Conservation (phyloP, 2,329 filamentous ascomycete species). For the Fusarium phyllophilum region DNA sequence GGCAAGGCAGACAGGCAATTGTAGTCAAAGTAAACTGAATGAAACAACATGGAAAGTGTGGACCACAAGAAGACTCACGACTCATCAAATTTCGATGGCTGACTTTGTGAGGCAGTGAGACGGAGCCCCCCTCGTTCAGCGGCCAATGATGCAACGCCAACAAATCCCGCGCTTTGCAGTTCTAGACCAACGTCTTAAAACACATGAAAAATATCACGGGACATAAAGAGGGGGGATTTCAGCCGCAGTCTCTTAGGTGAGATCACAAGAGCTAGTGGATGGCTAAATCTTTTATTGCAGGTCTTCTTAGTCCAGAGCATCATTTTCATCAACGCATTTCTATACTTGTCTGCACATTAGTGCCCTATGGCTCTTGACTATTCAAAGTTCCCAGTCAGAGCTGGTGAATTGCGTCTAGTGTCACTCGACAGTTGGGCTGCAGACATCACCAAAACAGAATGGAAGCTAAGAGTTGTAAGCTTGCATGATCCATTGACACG, state of each 20-base stretch:
- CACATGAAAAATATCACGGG: too few species aligned
- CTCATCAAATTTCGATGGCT: background rate
- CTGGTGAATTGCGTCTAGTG: background rate
- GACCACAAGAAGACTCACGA: too few species aligned
- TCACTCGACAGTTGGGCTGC: background rate
- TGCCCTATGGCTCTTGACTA: background rate
- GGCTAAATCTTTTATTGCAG: too few species aligned
- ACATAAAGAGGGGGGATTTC: background rate
- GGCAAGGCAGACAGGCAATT: background rate
- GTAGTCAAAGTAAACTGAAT: accelerated
- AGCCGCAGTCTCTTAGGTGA: background rate
- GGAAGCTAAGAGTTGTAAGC: background rate
- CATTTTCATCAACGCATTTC: too few species aligned
- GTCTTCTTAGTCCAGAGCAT: too few species aligned
- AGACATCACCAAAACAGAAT: background rate
- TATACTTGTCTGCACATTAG: accelerated
- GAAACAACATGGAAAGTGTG: background rate
- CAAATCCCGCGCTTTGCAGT: background rate
- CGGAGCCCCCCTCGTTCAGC: background rate
- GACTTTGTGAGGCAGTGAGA: background rate
- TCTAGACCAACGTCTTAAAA: too few species aligned
- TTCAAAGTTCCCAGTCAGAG: background rate
- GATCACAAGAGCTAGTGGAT: background rate
- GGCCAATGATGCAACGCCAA: background rate
- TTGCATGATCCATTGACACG: background rate